Percentiles rank a stretch among this genome's conserved stretches.
Evolutionary conservation across 345 rosid genomes (phyloP).

Genomic region (Gossypium sturtianum): DNA sequence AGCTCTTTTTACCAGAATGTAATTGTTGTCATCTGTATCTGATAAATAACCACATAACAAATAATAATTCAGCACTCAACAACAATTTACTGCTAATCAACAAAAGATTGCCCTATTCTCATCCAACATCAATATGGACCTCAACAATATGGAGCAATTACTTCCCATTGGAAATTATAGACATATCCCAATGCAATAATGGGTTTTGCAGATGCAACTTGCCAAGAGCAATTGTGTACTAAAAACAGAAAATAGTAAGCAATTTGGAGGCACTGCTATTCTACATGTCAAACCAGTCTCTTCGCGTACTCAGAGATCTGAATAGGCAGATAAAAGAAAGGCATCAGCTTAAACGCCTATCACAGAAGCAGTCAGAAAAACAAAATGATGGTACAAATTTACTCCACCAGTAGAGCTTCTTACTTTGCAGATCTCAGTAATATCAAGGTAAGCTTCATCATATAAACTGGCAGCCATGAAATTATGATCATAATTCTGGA

Average conservation of each 20-base stretch:
- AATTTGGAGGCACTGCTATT: conserved; percentile 89
- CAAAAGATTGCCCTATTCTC: not conserved
- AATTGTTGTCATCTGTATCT: too few species aligned
- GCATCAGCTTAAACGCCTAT: conserved; percentile 2
- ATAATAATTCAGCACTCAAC: not conserved
- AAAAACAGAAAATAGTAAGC: conserved; percentile 21
- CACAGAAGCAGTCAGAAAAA: not conserved
- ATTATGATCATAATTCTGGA: conserved; percentile 62
- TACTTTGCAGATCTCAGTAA: conserved; percentile 68
- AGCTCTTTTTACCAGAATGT: too few species aligned
- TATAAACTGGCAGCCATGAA: conserved; percentile 76
- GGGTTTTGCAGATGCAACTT: too few species aligned
- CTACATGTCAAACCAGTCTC: conserved; percentile 92
- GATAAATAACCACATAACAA: too few species aligned
- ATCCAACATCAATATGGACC: not conserved
- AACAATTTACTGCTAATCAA: not conserved
- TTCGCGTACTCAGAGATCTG: conserved; percentile 63
- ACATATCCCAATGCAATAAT: not conserved
- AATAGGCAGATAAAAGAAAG: conserved; percentile 16
- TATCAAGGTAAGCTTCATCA: conserved; percentile 80
- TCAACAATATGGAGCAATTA: not conserved
- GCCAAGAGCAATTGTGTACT: too few species aligned
- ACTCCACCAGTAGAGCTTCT: conserved; percentile 60
- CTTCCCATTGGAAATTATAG: not conserved
- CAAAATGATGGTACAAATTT: conserved; percentile 17